Evolutionary conservation across 805 yeast species (phyloP).

Genomic region (Yarrowia porcina): DNA sequence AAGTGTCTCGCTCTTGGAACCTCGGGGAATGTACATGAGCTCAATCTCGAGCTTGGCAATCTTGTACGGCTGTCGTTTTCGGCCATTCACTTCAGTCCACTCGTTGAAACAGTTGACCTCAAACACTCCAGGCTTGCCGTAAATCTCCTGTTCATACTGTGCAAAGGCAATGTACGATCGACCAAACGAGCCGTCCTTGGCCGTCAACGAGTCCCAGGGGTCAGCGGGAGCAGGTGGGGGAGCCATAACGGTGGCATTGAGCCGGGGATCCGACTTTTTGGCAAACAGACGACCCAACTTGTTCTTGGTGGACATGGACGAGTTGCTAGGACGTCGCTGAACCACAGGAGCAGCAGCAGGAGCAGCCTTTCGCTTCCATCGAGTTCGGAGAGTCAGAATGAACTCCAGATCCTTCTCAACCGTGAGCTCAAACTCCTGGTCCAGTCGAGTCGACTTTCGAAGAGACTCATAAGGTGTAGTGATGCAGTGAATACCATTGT

Average conservation of each 20-base stretch:
- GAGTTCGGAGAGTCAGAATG: constrained; percentile 55
- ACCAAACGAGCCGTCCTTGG: constrained; percentile 26
- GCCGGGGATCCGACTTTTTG: constrained; percentile 18
- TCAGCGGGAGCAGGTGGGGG: background rate
- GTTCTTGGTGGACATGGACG: constrained; percentile 7
- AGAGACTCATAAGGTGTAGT: constrained; percentile 52
- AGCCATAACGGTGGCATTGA: background rate
- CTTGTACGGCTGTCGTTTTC: constrained; percentile 33
- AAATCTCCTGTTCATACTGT: constrained; percentile 54
- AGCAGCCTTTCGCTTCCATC: background rate
- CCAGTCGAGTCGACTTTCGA: constrained; percentile 40
- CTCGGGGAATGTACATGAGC: constrained; percentile 59
- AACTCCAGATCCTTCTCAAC: constrained; percentile 61
- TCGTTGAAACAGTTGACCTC: constrained; percentile 48
- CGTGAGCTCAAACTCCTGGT: constrained; percentile 76
- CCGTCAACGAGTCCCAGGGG: constrained; percentile 10
- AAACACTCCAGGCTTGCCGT: constrained; percentile 52
- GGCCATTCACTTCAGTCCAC: constrained; percentile 30
- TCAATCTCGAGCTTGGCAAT: constrained; percentile 56
- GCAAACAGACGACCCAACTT: constrained; percentile 26
- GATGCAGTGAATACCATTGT: constrained; percentile 76
- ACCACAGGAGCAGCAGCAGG: background rate
- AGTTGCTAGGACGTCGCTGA: constrained; percentile 7
- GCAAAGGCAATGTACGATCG: constrained; percentile 54
- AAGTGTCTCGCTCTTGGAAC: constrained; percentile 39